Conservation (phyloP, 1,139 yeast species). For the Yamadazyma friedrichii region DNA sequence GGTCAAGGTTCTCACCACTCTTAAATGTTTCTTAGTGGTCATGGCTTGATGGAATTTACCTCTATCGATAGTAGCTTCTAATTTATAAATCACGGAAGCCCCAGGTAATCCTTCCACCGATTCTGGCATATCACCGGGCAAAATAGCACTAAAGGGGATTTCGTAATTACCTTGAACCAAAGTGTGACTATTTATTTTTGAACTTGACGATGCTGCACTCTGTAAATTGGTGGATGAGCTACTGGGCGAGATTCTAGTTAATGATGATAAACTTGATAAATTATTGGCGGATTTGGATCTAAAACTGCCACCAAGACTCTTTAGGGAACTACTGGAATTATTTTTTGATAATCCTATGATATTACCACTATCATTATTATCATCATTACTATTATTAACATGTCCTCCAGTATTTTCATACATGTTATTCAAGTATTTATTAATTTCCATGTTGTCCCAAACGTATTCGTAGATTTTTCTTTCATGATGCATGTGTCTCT, state of each 20-base stretch:
- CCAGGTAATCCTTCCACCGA: slow-evolving; percentile 90
- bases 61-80: slow-evolving; percentile 80
- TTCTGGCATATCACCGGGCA: slow-evolving; percentile 86
- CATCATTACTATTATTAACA: not conserved
- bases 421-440: slow-evolving; percentile 28
- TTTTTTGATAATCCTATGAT: slow-evolving; percentile 21
- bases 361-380: slow-evolving; percentile 10
- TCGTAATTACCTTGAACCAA: slow-evolving; percentile 81
- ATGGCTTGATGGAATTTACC: slow-evolving; percentile 72
- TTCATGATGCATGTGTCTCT: slow-evolving; percentile 58
- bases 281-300: slow-evolving; percentile 34
- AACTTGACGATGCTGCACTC: slow-evolving; percentile 10
- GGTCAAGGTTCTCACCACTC: slow-evolving; percentile 86
- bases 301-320: slow-evolving; percentile 29
- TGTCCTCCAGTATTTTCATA: slow-evolving; percentile 21
- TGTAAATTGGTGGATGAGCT: slow-evolving; percentile 14
- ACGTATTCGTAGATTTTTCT: slow-evolving; percentile 68
- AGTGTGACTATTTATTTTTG: slow-evolving; percentile 19
- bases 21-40: slow-evolving; percentile 66
- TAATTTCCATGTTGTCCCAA: slow-evolving; percentile 69
- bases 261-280: slow-evolving; percentile 16
- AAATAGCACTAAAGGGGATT: slow-evolving; percentile 79
- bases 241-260: slow-evolving; percentile 13
- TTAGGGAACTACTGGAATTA: slow-evolving; percentile 37
- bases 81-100: slow-evolving; percentile 71